A percentile compares a stretch with the other conserved stretches of the same genome.
phyloP scores from a whole-genome alignment of 176 grass and related monocot species.

The Triticum dicoccoides region DNA sequence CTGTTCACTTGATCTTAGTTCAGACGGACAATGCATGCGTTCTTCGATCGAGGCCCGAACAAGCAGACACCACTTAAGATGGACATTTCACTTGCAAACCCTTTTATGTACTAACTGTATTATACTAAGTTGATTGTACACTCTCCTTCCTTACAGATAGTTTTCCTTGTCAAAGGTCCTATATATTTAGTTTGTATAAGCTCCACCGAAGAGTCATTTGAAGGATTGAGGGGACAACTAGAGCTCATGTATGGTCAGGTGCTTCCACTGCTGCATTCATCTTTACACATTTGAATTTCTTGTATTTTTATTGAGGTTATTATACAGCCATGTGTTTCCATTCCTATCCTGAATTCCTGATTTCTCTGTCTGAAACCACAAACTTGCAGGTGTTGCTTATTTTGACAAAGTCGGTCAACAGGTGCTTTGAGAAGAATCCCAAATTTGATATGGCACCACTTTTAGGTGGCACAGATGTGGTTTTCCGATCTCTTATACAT shows the following conservation, averaged over 20 bases:
- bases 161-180: constrained; percentile 97
- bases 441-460: constrained; percentile 96
- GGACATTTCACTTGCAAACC: neutral
- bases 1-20: neutral
- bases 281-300: neutral
- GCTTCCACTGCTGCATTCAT: constrained; percentile 35
- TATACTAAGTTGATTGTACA: constrained; percentile 21
- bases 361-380: neutral
- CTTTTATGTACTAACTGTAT: neutral
- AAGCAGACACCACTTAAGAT: neutral
- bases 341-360: constrained; percentile 27
- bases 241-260: constrained; percentile 98
- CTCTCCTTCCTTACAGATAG: constrained; percentile 59
- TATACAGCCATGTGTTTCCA: neutral
- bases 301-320: neutral
- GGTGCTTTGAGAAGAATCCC: constrained; percentile 96
- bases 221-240: constrained; percentile 72
- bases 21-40: neutral
- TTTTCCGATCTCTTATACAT: constrained; percentile 92
- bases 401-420: constrained; percentile 88
- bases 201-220: constrained; percentile 83
- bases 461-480: constrained; percentile 80
- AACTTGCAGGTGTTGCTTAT: constrained; percentile 87
- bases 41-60: neutral
- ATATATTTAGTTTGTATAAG: constrained; percentile 98